Evolutionary conservation across 2,329 filamentous ascomycete species (phyloP).

Genomic region (Ceratocystiopsis minuta): DNA sequence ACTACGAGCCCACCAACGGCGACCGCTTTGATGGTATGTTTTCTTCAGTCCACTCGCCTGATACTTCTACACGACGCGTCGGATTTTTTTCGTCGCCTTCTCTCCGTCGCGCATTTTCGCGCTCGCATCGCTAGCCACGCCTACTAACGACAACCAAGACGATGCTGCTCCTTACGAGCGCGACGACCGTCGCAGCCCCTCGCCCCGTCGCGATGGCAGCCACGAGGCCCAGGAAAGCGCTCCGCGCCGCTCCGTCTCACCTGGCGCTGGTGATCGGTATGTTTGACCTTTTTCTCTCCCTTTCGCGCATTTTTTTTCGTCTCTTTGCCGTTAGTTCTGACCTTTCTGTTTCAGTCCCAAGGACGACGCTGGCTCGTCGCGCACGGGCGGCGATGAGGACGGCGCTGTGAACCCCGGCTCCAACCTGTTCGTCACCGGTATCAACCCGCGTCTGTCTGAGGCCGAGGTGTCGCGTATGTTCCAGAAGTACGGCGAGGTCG

Average conservation of each 20-base stretch:
- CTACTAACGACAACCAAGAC: constrained; percentile 24
- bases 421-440: constrained; percentile 97
- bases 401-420: constrained; percentile 82
- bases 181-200: constrained; percentile 44
- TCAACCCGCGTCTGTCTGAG: constrained; percentile 81
- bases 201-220: constrained; percentile 33
- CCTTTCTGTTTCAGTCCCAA: constrained; percentile 22
- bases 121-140: too few species aligned
- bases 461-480: constrained; percentile 86
- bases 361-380: constrained; percentile 22
- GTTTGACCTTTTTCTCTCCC: constrained; percentile 4
- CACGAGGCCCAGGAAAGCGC: constrained; percentile 36
- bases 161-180: constrained; percentile 48
- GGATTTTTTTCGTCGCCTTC: neutral
- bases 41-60: neutral
- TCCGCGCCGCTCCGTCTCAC: constrained; percentile 45
- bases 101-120: neutral
- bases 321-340: constrained; percentile 12
- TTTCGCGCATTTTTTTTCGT: neutral
- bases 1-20: constrained; percentile 50
- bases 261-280: constrained; percentile 34
- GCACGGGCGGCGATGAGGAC: constrained; percentile 46
- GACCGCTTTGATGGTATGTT: constrained; percentile 47
- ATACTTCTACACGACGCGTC: too few species aligned
- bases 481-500: constrained; percentile 95